Conservation (phyloP, 257 asterid genomes). For the Oldenlandia corymbosa region DNA sequence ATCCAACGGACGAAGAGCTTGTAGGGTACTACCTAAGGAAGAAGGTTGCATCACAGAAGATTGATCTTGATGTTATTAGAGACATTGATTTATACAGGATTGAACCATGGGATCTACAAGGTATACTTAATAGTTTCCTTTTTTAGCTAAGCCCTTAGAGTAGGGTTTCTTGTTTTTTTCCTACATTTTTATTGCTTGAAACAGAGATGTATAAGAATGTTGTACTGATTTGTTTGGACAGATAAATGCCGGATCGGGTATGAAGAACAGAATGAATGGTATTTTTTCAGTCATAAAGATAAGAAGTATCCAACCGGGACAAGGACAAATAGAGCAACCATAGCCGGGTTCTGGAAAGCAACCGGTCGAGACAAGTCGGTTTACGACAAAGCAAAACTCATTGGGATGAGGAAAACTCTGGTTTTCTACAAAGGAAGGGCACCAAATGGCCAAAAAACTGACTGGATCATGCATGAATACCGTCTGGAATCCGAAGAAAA, state of each 20-base stretch:
- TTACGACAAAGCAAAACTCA: conserved; percentile 39
- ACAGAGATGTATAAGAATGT: neutral
- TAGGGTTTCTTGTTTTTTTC: neutral
- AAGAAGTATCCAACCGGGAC: conserved; percentile 72
- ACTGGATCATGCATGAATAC: conserved; percentile 76
- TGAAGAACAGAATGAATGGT: conserved; percentile 67
- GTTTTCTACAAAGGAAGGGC: conserved; percentile 74
- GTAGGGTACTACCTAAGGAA: conserved; percentile 66
- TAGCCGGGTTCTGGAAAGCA: conserved; percentile 77
- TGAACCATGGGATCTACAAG: conserved; percentile 83
- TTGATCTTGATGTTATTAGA: conserved; percentile 66
- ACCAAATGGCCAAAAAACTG: conserved; percentile 63
- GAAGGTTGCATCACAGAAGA: conserved; percentile 65
- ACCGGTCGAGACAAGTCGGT: conserved; percentile 70
- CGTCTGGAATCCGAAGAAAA: conserved; percentile 58
- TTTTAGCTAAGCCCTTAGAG: neutral
- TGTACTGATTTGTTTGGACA: conserved; percentile 19
- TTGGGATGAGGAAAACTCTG: conserved; percentile 74
- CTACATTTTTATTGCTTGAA: neutral
- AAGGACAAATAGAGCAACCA: conserved; percentile 63
- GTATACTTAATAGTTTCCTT: conserved; percentile 20
- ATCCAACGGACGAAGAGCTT: conserved; percentile 71
- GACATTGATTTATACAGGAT: conserved; percentile 70
- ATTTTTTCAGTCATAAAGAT: conserved; percentile 64
- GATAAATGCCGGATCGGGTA: conserved; percentile 65